These are phyloP conservation scores for Dendrocalamus sinicus DNA, from an alignment of 176 grass and related monocot genomes.

Conservation along the genomic window DNA sequence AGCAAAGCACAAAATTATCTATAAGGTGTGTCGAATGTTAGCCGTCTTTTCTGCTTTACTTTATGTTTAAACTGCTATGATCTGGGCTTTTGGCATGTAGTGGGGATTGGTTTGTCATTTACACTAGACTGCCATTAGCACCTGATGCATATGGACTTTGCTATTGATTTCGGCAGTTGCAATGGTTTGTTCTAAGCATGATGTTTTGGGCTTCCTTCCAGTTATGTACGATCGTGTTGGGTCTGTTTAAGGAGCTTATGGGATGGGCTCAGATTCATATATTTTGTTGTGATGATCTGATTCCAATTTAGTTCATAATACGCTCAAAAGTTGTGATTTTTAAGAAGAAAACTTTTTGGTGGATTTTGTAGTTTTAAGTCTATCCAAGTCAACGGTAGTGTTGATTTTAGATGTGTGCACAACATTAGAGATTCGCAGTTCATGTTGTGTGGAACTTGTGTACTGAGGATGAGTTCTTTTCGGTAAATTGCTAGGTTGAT, in stretches of 20 bases:
- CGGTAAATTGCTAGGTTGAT: too few relatives aligned
- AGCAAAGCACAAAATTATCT: slow-evolving; percentile 40
- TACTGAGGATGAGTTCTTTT: neutral
- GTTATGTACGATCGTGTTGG: neutral
- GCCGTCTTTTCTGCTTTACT: neutral
- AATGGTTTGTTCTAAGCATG: neutral
- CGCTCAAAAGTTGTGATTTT: neutral
- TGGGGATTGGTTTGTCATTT: neutral
- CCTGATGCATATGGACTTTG: neutral
- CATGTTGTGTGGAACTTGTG: neutral
- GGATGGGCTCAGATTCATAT: neutral
- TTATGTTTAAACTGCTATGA: neutral
- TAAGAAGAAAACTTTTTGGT: too few relatives aligned
- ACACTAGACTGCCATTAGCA: neutral
- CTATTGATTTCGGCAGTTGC: neutral
- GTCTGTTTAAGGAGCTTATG: neutral
- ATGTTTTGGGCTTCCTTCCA: neutral
- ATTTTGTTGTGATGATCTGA: neutral
- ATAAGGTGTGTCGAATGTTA: neutral
- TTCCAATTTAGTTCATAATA: neutral
- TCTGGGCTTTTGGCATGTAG: neutral
- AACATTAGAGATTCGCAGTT: neutral
- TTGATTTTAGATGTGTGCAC: neutral
- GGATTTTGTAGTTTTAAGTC: neutral
- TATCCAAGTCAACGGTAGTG: neutral